Evolutionary conservation across 805 yeast genomes (phyloP).

Genomic region (Candida nemodendra): DNA sequence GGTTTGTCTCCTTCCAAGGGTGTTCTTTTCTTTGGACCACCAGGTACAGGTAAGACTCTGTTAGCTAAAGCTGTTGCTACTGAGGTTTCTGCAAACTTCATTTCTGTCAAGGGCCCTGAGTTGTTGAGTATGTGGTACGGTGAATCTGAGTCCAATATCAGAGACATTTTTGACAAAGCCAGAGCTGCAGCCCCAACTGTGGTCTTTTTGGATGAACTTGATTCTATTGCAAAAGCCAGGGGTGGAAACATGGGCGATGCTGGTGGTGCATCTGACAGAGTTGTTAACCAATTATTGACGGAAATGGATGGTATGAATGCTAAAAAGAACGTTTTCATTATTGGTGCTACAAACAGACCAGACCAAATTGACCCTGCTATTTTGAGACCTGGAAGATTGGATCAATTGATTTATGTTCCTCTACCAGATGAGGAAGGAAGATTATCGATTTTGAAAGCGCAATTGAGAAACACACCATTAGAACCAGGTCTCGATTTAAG

Average conservation of each 20-base stretch:
- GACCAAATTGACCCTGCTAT: slow-evolving; percentile 99
- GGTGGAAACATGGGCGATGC: slow-evolving; percentile 92
- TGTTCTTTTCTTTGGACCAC: slow-evolving; percentile 98
- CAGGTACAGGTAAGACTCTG: slow-evolving; percentile 99
- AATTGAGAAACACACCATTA: slow-evolving; percentile 96
- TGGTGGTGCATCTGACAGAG: slow-evolving; percentile 96
- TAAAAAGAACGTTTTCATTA: slow-evolving; percentile 96
- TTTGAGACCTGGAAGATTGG: slow-evolving; percentile 98
- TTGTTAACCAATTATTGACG: slow-evolving; percentile 90
- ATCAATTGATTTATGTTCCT: slow-evolving; percentile 97
- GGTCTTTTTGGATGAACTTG: slow-evolving; percentile 96
- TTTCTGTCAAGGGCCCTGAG: slow-evolving; percentile 96
- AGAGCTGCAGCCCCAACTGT: slow-evolving; percentile 99
- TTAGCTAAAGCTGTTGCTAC: slow-evolving; percentile 99
- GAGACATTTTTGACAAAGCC: slow-evolving; percentile 97
- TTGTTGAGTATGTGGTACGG: slow-evolving; percentile 98
- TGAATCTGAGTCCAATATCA: slow-evolving; percentile 95
- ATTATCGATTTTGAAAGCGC: slow-evolving; percentile 89
- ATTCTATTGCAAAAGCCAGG: slow-evolving; percentile 95
- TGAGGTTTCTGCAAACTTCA: slow-evolving; percentile 97
- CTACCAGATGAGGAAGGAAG: slow-evolving; percentile 96
- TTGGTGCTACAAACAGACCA: slow-evolving; percentile 99
- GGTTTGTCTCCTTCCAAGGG: slow-evolving; percentile 98
- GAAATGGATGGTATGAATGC: slow-evolving; percentile 99
- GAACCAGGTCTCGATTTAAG: slow-evolving; percentile 92